phyloP scores from a whole-genome alignment of 2,329 filamentous ascomycete species.

The Nothophoma quercina region DNA sequence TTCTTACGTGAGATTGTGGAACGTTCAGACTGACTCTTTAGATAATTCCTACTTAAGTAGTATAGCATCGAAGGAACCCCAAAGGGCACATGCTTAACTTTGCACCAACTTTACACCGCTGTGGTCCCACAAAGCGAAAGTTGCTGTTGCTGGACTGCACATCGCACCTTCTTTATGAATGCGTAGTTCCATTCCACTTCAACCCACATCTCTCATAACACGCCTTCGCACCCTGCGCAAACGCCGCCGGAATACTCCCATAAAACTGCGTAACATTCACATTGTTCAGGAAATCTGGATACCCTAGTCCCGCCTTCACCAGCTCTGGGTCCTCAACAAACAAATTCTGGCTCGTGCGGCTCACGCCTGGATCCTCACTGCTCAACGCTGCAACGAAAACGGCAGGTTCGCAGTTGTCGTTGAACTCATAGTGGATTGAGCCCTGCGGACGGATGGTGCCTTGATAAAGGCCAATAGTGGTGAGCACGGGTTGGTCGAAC shows the following conservation, averaged over 20 bases:
- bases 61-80: too few species aligned
- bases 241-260: conserved; percentile 4
- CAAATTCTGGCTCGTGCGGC: conserved; percentile 4
- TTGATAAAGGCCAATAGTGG: conserved; percentile 9
- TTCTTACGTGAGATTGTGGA: too few species aligned
- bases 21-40: too few species aligned
- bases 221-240: conserved; percentile 4
- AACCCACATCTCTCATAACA: conserved; percentile 5
- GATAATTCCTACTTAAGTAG: too few species aligned
- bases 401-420: conserved; percentile 7
- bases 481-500: conserved; percentile 7
- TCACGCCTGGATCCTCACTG: conserved; percentile 3
- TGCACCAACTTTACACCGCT: too few species aligned
- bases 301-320: background rate
- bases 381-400: conserved; percentile 3
- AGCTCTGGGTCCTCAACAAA: conserved; percentile 3
- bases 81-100: too few species aligned
- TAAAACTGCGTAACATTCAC: background rate
- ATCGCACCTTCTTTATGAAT: background rate
- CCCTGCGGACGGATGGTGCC: conserved; percentile 6
- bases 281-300: background rate
- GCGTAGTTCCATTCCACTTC: conserved; percentile 6
- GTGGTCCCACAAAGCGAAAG: too few species aligned
- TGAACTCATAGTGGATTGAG: conserved; percentile 1
- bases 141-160: too few species aligned